Evolutionary conservation across 1,284 basidiomycete species (phyloP), one percentile per base, ranked within the genome.

Genomic region (Sanghuangporus baumii): DNA sequence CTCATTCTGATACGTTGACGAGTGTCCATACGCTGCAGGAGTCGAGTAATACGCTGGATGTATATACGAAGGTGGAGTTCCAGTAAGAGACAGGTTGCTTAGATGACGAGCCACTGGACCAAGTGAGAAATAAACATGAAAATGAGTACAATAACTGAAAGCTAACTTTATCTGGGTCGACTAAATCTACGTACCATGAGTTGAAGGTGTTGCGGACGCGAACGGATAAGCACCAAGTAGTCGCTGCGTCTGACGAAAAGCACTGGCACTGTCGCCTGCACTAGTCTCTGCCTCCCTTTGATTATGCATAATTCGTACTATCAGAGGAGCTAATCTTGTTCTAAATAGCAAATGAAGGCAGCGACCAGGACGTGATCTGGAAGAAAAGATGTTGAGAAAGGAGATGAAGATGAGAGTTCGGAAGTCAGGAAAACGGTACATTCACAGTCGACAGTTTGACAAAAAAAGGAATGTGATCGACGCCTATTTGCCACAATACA

Each of bases 151-250:
- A 12, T 34, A 59, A 12, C 51, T 16, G 41, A 57, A 51, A 64
- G 61, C 58, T 55, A 20, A 66, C 59, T 55, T 63, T 59, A 14
- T 66, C 57, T 61, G 57, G 58, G 59, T 57, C 56, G 63, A 61
- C 62, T 57, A 59, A 26, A 20, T 23, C 59, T 50, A 67, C 75
- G 65, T 68, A 88, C 89, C 85, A 69, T 90, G 88, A 50, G 81
- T 78, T 6, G 87, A 80, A 31, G 88, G 87, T 3, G 84, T 87
- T 46, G 84, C 84, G 62, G 87, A 88, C 41, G 85, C 85, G 67
- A 86, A 79, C 18, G 89, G 86, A 70, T 89, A 90, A 38, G 79
- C 76, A 7, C 83, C 79, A 50, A 89, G 76, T 40, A 89, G 72
- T 52, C 79, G 75, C 66, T 88, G 87, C 16, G 62, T 56, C 46